These are phyloP conservation scores for Beta lomatogona DNA, from an alignment of 179 eudicot species.

Conservation along the genomic window DNA sequence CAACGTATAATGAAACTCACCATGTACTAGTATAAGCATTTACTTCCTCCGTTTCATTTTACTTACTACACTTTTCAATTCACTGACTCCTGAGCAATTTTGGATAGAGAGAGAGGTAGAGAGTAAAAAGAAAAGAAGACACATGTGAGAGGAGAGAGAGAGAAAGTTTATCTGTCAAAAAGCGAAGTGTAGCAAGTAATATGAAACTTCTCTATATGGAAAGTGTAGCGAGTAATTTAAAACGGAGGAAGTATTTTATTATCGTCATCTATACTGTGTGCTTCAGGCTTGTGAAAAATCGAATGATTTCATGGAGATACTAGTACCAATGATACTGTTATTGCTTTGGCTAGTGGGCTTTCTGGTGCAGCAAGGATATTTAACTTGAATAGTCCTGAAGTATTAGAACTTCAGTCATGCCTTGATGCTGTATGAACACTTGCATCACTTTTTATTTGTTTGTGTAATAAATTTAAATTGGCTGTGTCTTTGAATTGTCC, in stretches of 20 bases:
- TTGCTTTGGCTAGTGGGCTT: slow-evolving; percentile 96
- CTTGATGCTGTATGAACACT: slow-evolving; percentile 83
- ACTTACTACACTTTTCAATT: no score
- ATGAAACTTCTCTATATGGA: no score
- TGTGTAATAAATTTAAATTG: neutral
- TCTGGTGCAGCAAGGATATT: slow-evolving; percentile 67
- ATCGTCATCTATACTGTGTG: neutral
- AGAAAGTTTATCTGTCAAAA: no score
- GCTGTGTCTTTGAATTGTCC: neutral
- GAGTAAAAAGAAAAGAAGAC: no score
- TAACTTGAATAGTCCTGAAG: slow-evolving; percentile 62
- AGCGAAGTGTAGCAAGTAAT: no score
- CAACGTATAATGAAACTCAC: no score
- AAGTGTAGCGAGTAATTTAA: neutral
- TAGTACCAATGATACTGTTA: slow-evolving; percentile 93
- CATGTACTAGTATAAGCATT: no score
- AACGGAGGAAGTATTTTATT: neutral
- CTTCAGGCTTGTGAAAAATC: slow-evolving; percentile 15
- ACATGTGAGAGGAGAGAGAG: no score
- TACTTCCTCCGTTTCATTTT: no score
- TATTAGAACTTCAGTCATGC: slow-evolving; percentile 75
- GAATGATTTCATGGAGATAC: slow-evolving; percentile 74
- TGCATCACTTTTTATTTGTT: neutral
- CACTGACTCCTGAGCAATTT: no score
- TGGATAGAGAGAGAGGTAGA: no score